These are phyloP conservation scores for Chromosphaera perkinsii DNA, from an alignment of 208 protist species.

Conservation along the genomic window DNA sequence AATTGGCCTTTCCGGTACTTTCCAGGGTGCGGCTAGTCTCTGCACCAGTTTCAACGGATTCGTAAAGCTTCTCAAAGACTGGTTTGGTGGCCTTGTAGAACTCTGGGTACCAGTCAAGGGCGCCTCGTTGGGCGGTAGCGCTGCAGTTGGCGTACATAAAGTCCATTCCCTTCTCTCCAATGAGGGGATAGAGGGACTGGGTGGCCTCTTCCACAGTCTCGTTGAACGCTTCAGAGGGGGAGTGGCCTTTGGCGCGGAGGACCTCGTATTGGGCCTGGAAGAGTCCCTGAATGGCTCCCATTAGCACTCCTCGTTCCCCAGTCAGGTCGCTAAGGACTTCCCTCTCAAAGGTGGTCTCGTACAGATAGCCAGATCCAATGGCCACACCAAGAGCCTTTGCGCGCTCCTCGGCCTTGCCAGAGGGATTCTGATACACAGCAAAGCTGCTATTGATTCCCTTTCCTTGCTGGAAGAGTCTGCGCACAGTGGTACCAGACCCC, in stretches of 20 bases:
- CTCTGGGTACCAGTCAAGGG: slow-evolving; percentile 49
- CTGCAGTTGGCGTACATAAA: slow-evolving; percentile 62
- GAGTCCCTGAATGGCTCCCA: slow-evolving; percentile 50
- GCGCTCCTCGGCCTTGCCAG: slow-evolving; percentile 40
- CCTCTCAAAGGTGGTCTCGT: slow-evolving; percentile 55
- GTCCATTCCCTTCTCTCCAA: slow-evolving; percentile 59
- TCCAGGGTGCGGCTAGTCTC: slow-evolving; percentile 45
- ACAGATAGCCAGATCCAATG: slow-evolving; percentile 46
- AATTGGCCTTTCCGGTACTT: slow-evolving; percentile 44
- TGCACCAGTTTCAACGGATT: slow-evolving; percentile 32
- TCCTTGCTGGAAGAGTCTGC: slow-evolving; percentile 45
- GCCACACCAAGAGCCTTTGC: slow-evolving; percentile 42
- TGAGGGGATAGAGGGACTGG: slow-evolving; percentile 51
- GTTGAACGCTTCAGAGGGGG: slow-evolving; percentile 57
- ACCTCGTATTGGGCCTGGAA: slow-evolving; percentile 57
- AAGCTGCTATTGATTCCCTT: slow-evolving; percentile 45
- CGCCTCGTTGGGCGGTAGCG: slow-evolving; percentile 52
- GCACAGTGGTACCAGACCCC: slow-evolving; percentile 49
- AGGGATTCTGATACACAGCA: slow-evolving; percentile 43
- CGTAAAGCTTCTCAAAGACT: slow-evolving; percentile 51
- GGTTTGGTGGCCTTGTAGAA: slow-evolving; percentile 52
- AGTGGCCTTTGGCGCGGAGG: slow-evolving; percentile 43
- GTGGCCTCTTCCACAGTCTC: slow-evolving; percentile 57
- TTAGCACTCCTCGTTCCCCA: slow-evolving; percentile 51
- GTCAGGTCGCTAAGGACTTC: slow-evolving; percentile 49